Evolutionary conservation across 192 early-diverging fungal species (phyloP), one percentile per base, ranked within the genome.

Genomic region (Coemansia erecta): DNA sequence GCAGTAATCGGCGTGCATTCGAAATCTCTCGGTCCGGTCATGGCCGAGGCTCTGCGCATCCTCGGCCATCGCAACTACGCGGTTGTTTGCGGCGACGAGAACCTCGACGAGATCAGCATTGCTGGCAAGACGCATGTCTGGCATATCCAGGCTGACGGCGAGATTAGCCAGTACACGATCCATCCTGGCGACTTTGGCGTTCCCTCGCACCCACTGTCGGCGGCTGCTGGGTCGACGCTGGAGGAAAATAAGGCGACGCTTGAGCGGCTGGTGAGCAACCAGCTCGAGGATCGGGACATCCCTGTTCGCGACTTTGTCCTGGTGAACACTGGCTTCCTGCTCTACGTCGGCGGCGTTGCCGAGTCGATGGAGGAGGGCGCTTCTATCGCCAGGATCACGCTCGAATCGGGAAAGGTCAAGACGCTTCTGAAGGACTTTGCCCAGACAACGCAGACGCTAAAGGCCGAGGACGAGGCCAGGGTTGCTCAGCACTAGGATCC

Each of bases 71-170:
- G 84, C 55, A 81, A 87, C 54, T 92, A 88, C 35, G 88, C 94
- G 81, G 91, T 98, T 18, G 93, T 98, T 21, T 87, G 90, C 81
- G 95, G 95, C 9, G 85, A 66, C 22, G 87, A 93, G 77, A 87
- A 90, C 17, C 73, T 98, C 2, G 95, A 98, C 58, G 95, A 90
- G 81, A 92, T 98, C 58, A 87, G 88, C 59, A 90, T 93, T 47
- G 88, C 88, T 40, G 92, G 94, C 47, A 70, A 83, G 48, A 94
- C 95, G 44, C 82, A 85, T 49, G 93, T 94, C 76, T 98, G 95
- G 95, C 81, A 85, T 33, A 74, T 94, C 22, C 74, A 83, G 41
- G 79, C 72, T 15, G 60, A 82, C 45, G 85, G 84, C 49, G 73
- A 78, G 24, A 85, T 94, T 26, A 81, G 61, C 1, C 81, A 84